These are phyloP conservation scores for carrot (Daucus carota) DNA, from an alignment of 129 eudicot genomes.

Conservation along the genomic window DH1_v3.0 NC_030383.2:56846001-56846500, in stretches of 20 bases:
- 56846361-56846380: neutral
- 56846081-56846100: neutral
- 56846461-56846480: conserved; percentile 3
- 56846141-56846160: neutral
- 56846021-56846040: neutral
- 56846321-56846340: neutral
- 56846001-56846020: neutral
- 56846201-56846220: neutral
- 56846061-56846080: neutral
- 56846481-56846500: neutral
- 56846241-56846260: neutral
- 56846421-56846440: neutral
- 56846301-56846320: neutral
- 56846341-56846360: neutral
- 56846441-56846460: neutral
- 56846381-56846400: conserved; percentile 30
- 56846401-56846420: neutral
- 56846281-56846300: neutral
- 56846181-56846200: neutral
- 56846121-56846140: neutral
- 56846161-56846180: too few species aligned
- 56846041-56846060: neutral
- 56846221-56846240: neutral
- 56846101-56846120: neutral
- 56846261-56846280: neutral